Base-by-base conservation (phyloP, 495 filamentous ascomycete species). In the Penicillium crystallinum region DNA sequence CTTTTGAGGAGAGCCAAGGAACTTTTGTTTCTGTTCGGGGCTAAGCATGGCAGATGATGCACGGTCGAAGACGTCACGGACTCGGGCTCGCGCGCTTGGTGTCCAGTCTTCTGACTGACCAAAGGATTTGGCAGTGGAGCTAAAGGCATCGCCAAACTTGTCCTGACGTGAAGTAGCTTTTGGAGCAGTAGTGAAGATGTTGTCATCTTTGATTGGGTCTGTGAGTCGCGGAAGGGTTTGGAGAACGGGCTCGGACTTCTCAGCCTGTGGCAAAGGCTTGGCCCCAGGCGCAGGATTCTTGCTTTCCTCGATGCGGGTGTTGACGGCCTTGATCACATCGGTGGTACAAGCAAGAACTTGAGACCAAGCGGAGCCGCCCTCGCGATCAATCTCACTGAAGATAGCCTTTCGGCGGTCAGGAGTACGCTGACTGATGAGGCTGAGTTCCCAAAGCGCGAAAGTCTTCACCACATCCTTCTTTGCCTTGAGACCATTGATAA, bases 361-460 rank as follows among this genome's bases (percentile, higher is more conserved):
- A 12, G 82, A 81, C 90, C 90, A 96, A 40, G 84, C 85, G 6
- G 86, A 79, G 2, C 85, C 86, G 30, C 82, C 84, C 27, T 81
- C 80, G 53, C 93, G 89, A 52, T 96, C 89, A 45, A 97, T 86
- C 57, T 97, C 95, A 49, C 84, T 83, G 70, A 89, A 97, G 46
- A 98, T 90, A 17, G 81, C 77, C 62, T 86, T 88, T 19, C 93
- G 82, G 25, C 95, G 82, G 8, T 81, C 79, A 9, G 82, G 72
- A 52, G 82, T 89, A 29, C 82, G 80, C 45, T 86, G 77, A 42
- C 88, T 83, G 55, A 97, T 95, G 50, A 86, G 78, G 25, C 80
- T 77, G 17, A 97, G 76, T 64, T 98, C 93, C 88, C 91, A 95
- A 72, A 96, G 89, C 21, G 93, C 92, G 65, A 92, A 92, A 4